Percentiles rank a stretch among this genome's conserved stretches.
Evolutionary conservation across 2,329 filamentous ascomycete genomes (phyloP).

Genomic region (Scleromitrula shiraiana): DNA sequence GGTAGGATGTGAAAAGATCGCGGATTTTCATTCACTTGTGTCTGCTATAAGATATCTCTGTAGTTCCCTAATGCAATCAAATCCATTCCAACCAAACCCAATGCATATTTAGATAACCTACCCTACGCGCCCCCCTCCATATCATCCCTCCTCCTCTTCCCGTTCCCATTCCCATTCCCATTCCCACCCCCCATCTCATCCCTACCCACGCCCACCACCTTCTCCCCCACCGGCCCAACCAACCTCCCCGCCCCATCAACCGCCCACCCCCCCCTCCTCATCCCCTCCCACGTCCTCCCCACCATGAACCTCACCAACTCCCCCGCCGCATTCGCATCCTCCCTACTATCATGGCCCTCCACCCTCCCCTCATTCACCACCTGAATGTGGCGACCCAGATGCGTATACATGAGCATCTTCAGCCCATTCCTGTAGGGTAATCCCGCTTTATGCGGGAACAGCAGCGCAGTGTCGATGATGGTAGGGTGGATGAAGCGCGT

Average conservation of each 20-base stretch:
- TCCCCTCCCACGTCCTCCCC: conserved; percentile 57
- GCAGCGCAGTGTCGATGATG: conserved; percentile 75
- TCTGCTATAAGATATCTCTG: too few species aligned
- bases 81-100: too few species aligned
- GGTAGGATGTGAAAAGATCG: too few species aligned
- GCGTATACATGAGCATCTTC: conserved; percentile 61
- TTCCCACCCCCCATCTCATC: not conserved
- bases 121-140: not conserved
- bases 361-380: conserved; percentile 39
- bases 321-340: conserved; percentile 84
- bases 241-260: conserved; percentile 42
- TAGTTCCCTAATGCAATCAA: too few species aligned
- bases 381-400: conserved; percentile 73
- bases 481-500: conserved; percentile 76
- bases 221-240: conserved; percentile 12
- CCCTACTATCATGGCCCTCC: conserved; percentile 79
- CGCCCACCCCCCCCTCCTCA: conserved; percentile 62
- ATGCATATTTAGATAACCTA: too few species aligned
- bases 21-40: too few species aligned
- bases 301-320: conserved; percentile 72
- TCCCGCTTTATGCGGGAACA: conserved; percentile 72
- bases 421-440: conserved; percentile 72
- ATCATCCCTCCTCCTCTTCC: not conserved
- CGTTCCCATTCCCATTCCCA: not conserved
- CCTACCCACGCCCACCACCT: not conserved